Percentiles rank a stretch among this genome's conserved stretches.
Conservation (phyloP, 495 filamentous ascomycete genomes). For the Penicillium paradoxum region DNA sequence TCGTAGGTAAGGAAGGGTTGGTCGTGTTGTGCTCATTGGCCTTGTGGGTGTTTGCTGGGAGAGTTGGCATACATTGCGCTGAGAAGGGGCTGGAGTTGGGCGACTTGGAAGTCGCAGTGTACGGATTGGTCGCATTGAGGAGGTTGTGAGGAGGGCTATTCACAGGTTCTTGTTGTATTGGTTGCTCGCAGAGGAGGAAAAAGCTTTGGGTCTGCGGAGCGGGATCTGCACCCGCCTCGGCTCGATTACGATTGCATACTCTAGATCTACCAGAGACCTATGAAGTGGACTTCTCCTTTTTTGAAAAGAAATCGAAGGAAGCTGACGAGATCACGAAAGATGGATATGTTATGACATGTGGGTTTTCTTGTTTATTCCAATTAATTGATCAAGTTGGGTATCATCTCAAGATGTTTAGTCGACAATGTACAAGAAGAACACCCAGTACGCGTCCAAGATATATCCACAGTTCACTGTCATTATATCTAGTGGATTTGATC, state of each 20-base stretch:
- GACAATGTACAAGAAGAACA: neutral
- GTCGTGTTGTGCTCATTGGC: slow-evolving; percentile 13
- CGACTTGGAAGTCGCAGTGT: slow-evolving; percentile 16
- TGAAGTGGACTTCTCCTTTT: neutral
- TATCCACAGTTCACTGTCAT: neutral
- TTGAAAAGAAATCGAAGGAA: neutral
- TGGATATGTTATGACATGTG: neutral
- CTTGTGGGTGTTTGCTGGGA: neutral
- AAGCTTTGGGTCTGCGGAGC: slow-evolving; percentile 11
- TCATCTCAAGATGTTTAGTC: neutral
- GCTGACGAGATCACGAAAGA: neutral
- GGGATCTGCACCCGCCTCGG: slow-evolving; percentile 15
- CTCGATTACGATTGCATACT: neutral
- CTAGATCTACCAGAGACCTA: neutral
- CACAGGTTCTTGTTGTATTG: neutral
- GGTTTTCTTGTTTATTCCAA: neutral
- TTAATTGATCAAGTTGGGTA: neutral
- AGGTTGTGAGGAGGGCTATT: neutral
- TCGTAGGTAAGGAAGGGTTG: neutral
- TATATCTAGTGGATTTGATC: neutral
- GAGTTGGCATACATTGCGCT: neutral
- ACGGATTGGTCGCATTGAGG: slow-evolving; percentile 15
- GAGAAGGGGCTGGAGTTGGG: neutral
- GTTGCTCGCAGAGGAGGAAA: neutral
- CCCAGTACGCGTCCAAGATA: neutral